phyloP scores from a whole-genome alignment of 139 green algal genomes.

The Chlorella vulgaris region DNA sequence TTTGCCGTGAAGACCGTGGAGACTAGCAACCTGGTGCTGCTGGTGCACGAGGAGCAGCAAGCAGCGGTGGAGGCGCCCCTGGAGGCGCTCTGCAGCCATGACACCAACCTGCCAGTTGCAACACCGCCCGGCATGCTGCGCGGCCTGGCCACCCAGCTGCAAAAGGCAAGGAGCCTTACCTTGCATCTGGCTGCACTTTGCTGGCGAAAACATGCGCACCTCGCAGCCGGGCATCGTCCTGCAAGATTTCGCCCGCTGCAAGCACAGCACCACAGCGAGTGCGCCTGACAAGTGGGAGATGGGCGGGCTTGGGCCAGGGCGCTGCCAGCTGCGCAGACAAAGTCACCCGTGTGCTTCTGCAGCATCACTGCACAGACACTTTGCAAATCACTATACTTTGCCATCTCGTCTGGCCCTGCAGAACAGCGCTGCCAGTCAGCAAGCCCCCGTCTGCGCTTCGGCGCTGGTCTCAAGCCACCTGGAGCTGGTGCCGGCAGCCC shows the following conservation, averaged over 20 bases:
- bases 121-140: slow-evolving; percentile 25
- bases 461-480: slow-evolving; percentile 40
- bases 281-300: no score
- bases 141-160: slow-evolving; percentile 35
- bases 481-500: slow-evolving; percentile 38
- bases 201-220: no score
- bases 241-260: no score
- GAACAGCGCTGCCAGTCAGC: slow-evolving; percentile 22
- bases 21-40: slow-evolving; percentile 49
- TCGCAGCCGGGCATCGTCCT: no score
- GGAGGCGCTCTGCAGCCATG: slow-evolving; percentile 5
- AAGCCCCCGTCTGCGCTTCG: slow-evolving; percentile 24
- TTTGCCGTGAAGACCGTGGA: slow-evolving; percentile 52
- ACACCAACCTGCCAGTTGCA: not conserved
- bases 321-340: no score
- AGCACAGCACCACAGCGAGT: no score
- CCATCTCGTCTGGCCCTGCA: not conserved
- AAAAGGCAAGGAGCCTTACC: not conserved
- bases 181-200: not conserved
- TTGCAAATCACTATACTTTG: no score
- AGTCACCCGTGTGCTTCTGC: no score
- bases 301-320: no score
- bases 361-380: no score
- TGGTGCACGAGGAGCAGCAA: slow-evolving; percentile 31
- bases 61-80: not conserved